A percentile compares a stretch with the other conserved stretches of the same genome.
These are phyloP conservation scores for Paracorniculantispora psalliotae DNA, from an alignment of 2,329 filamentous ascomycete species.

Conservation along the genomic window DNA sequence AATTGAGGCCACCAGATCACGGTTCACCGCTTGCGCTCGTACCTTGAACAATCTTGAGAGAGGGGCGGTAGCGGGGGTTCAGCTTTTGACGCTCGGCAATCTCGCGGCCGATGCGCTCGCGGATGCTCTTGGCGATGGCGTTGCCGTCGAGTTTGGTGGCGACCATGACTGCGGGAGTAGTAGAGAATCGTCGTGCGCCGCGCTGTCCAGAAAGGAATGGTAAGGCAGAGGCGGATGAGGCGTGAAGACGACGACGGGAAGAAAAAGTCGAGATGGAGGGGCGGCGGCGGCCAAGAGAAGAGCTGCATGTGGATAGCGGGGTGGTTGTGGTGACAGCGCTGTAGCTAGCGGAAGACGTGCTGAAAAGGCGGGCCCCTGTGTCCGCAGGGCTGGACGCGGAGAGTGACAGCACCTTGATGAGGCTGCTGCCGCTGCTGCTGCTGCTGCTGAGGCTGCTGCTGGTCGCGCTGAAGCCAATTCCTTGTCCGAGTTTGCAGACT, in stretches of 20 bases:
- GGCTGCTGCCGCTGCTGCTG: not conserved
- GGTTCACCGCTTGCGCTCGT: conserved; percentile 26
- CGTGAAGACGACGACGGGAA: not conserved
- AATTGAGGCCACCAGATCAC: not conserved
- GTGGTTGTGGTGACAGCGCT: not conserved
- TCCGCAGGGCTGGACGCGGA: not conserved
- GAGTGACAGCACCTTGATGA: not conserved
- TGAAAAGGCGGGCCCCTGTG: not conserved
- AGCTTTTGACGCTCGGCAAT: conserved; percentile 74
- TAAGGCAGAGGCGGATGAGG: not conserved
- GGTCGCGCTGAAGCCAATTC: not conserved
- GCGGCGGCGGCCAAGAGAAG: not conserved
- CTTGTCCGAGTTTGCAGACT: not conserved
- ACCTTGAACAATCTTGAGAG: conserved; percentile 94
- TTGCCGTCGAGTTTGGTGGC: conserved; percentile 93
- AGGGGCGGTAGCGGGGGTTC: conserved; percentile 85
- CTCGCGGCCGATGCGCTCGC: conserved; percentile 72
- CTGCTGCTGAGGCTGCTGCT: too few relatives aligned
- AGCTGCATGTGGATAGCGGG: not conserved
- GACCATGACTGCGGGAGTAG: conserved; percentile 63
- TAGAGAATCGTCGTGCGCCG: conserved; percentile 33
- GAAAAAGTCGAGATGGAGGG: conserved; percentile 7
- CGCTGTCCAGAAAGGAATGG: conserved; percentile 5
- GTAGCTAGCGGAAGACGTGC: not conserved
- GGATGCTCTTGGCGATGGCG: conserved; percentile 87